Evolutionary conservation across 768 basidiomycete species (phyloP), one percentile per base, ranked within the genome.

Genomic region (Boletus speciosus): DNA sequence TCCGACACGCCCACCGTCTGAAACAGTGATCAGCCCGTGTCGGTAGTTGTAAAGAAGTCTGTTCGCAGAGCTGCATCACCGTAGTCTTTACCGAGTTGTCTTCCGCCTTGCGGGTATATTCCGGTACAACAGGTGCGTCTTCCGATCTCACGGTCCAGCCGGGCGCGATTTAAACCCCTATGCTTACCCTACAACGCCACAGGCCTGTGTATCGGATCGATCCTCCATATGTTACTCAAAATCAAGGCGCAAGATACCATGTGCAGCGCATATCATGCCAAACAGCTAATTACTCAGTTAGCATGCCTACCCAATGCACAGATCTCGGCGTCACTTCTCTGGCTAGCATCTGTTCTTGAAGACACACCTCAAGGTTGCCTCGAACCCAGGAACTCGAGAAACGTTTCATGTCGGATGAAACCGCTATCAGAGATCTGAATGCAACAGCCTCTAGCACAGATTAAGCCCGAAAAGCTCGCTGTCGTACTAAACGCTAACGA

Each of bases 341-440:
- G 11, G 25, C 3, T 36, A 12, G 15, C 6, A 45, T 50, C 53
- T 14, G 32, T 54, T 38, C 35, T 49, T n/a, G 57, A 51, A 9
- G 41, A 49, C 21, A 39, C 49, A 37, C 38, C 35, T 56, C 32
- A 56, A 70, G 40, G 62, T 68, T 15, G 62, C 61, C 8, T 46
- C 25, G 27, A 64, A 63, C 6, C 63, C 67, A 5, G 59, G 58
- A 16, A 56, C 58, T 10, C 64, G 59, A 27, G 37, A 66, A 61
- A 0, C 5, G 2, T 23, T 43, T 68, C 50, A 61, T 56, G 9
- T 27, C 54, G n/a, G 61, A 65, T 37, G 68, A 60, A 61, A 49
- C 68, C 44, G 64, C 59, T 19, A 63, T 74, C 34, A 69, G 61
- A 12, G 61, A 58, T 40, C 62, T 67, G 6, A 73, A 73, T 51